Percentiles rank a stretch among this genome's conserved stretches.
phyloP scores from a whole-genome alignment of 371 early-diverging fungal genomes.

The Paraphysoderma sedebokerense region DNA sequence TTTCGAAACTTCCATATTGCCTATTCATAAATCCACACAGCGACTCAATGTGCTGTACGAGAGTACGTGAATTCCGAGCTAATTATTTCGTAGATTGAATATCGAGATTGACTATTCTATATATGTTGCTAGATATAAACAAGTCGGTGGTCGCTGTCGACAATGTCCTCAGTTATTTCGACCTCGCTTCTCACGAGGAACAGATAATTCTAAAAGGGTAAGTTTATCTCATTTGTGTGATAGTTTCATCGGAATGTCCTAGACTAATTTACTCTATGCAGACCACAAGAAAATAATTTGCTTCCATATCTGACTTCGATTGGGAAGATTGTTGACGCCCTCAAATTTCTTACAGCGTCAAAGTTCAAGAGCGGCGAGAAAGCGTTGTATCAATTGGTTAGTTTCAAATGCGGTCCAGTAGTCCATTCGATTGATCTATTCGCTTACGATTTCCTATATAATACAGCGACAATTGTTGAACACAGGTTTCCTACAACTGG shows the following conservation, averaged over 20 bases:
- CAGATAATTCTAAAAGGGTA: slow-evolving; percentile 39
- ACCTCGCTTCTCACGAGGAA: slow-evolving; percentile 56
- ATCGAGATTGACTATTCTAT: not conserved
- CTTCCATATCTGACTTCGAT: slow-evolving; percentile 33
- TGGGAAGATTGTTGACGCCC: slow-evolving; percentile 34
- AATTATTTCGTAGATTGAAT: not conserved
- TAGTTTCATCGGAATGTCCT: no score
- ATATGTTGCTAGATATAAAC: slow-evolving; percentile 37
- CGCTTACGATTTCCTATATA: not conserved
- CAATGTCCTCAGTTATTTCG: slow-evolving; percentile 54
- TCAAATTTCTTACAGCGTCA: slow-evolving; percentile 22
- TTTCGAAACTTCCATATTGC: slow-evolving; percentile 60
- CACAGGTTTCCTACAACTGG: slow-evolving; percentile 21
- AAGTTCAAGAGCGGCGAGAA: slow-evolving; percentile 26
- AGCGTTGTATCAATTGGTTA: slow-evolving; percentile 14
- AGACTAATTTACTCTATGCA: slow-evolving; percentile 1
- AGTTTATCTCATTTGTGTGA: slow-evolving; percentile 2
- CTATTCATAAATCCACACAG: slow-evolving; percentile 73
- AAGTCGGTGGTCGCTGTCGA: slow-evolving; percentile 47
- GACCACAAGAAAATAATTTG: slow-evolving; percentile 24
- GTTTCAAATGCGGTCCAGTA: not conserved
- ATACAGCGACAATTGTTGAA: slow-evolving; percentile 21
- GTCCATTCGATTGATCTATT: not conserved
- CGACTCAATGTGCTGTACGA: slow-evolving; percentile 55
- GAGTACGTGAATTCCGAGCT: slow-evolving; percentile 24